Percentiles rank a stretch among this genome's conserved stretches.
phyloP scores from a whole-genome alignment of 768 basidiomycete species.

The Leccinum disarticulatum region DNA sequence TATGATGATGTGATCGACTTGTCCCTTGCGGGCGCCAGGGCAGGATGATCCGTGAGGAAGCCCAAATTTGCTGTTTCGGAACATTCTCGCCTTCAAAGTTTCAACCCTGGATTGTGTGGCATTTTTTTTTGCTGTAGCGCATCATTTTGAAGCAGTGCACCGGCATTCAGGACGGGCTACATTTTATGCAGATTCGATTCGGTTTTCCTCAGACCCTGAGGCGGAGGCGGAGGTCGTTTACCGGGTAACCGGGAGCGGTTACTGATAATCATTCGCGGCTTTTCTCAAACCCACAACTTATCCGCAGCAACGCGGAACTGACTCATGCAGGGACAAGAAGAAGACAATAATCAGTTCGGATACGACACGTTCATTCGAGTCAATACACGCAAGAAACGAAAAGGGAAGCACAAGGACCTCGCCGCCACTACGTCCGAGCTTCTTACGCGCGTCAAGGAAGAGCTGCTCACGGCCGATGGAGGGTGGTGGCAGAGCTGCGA shows the following conservation, averaged over 20 bases:
- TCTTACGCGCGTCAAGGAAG: conserved; percentile 44
- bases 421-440: conserved; percentile 37
- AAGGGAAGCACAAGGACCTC: conserved; percentile 33
- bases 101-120: neutral
- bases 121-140: neutral
- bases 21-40: neutral
- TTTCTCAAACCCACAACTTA: neutral
- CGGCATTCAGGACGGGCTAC: neutral
- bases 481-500: conserved; percentile 57
- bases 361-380: conserved; percentile 53
- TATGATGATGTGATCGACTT: neutral
- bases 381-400: conserved; percentile 52
- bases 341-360: conserved; percentile 30
- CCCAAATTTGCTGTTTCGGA: conserved; percentile 10
- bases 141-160: neutral
- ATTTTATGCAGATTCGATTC: neutral
- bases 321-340: conserved; percentile 17
- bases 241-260: neutral
- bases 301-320: neutral
- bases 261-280: neutral
- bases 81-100: conserved; percentile 11
- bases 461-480: conserved; percentile 45
- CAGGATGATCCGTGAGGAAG: neutral
- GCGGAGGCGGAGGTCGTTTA: neutral
- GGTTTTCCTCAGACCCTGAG: neutral